Evolutionary conservation across 2,329 filamentous ascomycete species (phyloP).

Genomic region (Paraphaeosphaeria minitans): DNA sequence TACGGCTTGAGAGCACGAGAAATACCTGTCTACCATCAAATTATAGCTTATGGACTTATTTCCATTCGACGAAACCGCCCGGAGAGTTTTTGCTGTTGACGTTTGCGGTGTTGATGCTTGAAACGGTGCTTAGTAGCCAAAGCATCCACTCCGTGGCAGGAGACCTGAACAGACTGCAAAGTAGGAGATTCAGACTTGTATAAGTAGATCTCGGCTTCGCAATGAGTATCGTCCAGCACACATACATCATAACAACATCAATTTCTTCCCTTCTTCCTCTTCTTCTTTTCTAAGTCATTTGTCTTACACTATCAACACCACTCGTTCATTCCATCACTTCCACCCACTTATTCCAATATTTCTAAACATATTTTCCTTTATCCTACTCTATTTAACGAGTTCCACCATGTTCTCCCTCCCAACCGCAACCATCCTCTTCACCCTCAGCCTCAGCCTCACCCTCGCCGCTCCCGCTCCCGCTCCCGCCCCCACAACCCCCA

Average conservation of each 20-base stretch:
- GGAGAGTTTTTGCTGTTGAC: neutral
- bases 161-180: neutral
- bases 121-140: neutral
- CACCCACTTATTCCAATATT: neutral
- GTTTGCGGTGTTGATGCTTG: neutral
- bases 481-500: conserved; percentile 15
- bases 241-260: neutral
- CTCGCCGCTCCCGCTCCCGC: no score
- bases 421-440: conserved; percentile 13
- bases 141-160: neutral
- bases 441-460: conserved; percentile 15
- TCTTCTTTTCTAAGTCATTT: neutral
- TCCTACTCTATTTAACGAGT: no score
- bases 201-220: neutral
- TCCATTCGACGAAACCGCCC: neutral
- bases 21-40: neutral
- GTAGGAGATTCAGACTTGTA: neutral
- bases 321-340: conserved; percentile 3
- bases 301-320: neutral
- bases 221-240: neutral
- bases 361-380: neutral
- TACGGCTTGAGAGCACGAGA: conserved; percentile 7
- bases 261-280: neutral
- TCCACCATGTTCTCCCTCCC: conserved; percentile 14
- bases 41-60: neutral